Base-by-base conservation (phyloP, 2,329 filamentous ascomycete species). In the Cytospora piceicola region DNA sequence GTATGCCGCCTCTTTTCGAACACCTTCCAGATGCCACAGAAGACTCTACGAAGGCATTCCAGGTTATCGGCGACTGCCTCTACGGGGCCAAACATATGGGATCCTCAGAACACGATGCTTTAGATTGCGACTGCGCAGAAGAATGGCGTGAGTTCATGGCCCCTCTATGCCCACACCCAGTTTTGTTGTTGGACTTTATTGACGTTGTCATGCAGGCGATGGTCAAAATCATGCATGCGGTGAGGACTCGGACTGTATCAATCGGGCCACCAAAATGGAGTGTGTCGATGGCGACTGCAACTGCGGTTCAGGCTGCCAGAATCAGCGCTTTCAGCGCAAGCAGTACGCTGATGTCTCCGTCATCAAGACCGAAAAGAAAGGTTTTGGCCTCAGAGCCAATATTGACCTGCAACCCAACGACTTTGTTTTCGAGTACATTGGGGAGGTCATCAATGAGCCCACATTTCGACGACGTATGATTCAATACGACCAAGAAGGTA, bases 301-400 rank as follows among this genome's bases (percentile, higher is more conserved):
- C 74, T 99, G 95, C 77, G 94, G 94, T 63, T 82, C 87, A 46
- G 88, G 87, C 58, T 99, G 95, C 77, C 92, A 96, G 76, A 99
- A 99, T 75, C 93, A 97, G 77, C 90, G 95, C 67, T 98, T 99
- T 73, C 92, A 96, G 77, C 90, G 88, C 71, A 94, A 90, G 77
- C 87, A 96, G 73, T 98, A 95, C 75, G 94, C 94, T 73, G 81
- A 91, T 71, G 95, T 99, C 66, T 91, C 93, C 2, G 94, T 99
- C 73, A 96, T 99, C 83, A 94, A 96, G 77, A 98, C 95, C 0
- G 94, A 97, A 68, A 97, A 98, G 82, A 99, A 99, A 78, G 95
- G 95, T 51, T 98, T 91, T 73, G 95, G 95, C 51, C 86, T 99
- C 66, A 91, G 95, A 65, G 87, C 94, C 64, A 90, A 98, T 77